Conservation (phyloP, 192 early-diverging fungal genomes). For the Podila epicladia region DNA sequence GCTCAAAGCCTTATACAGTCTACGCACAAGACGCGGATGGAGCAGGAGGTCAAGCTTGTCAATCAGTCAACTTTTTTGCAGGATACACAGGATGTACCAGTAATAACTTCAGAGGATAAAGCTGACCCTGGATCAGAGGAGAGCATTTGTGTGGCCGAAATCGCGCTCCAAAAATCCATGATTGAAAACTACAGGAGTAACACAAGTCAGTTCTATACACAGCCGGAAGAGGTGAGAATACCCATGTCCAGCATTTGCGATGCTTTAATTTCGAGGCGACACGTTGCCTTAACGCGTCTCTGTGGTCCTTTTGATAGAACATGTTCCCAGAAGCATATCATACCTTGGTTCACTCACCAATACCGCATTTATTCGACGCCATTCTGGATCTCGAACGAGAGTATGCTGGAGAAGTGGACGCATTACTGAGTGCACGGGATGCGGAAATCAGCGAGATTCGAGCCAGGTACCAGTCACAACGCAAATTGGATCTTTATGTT, state of each 20-base stretch:
- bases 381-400: conserved; percentile 63
- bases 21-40: conserved; percentile 29
- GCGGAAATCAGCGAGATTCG: conserved; percentile 43
- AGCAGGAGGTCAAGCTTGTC: conserved; percentile 19
- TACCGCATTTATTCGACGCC: conserved; percentile 63
- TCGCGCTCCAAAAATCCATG: conserved; percentile 38
- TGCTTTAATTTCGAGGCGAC: too few relatives aligned
- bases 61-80: conserved; percentile 10
- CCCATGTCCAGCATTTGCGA: background rate
- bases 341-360: conserved; percentile 66
- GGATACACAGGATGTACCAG: background rate
- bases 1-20: conserved; percentile 48
- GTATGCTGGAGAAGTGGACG: conserved; percentile 58
- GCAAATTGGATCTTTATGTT: background rate
- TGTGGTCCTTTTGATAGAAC: conserved; percentile 35
- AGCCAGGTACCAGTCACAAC: conserved; percentile 21
- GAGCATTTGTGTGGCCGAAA: background rate
- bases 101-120: background rate
- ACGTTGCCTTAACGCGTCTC: too few relatives aligned
- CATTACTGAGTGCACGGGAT: conserved; percentile 44
- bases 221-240: conserved; percentile 53
- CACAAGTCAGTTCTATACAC: conserved; percentile 57
- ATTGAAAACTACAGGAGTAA: conserved; percentile 51
- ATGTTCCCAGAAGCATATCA: conserved; percentile 67
- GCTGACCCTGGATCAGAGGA: background rate